Percentiles rank a stretch among this genome's conserved stretches.
These are phyloP conservation scores for Tricholoma hemisulphureum DNA, from an alignment of 768 basidiomycete species.

Conservation along the genomic window DNA sequence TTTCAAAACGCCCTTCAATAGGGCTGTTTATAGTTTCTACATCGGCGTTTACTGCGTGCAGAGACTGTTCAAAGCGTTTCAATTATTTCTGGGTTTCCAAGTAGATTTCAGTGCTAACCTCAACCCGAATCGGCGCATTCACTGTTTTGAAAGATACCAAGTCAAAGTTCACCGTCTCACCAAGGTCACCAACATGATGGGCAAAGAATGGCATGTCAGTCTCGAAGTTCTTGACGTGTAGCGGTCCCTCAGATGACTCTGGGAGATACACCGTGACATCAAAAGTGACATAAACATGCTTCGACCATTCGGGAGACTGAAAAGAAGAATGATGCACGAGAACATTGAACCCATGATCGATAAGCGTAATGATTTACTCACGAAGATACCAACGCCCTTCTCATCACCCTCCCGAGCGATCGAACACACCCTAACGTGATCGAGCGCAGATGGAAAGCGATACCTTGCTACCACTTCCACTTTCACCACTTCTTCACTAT, in stretches of 20 bases:
- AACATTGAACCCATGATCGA: not conserved
- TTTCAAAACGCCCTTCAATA: constrained; percentile 47
- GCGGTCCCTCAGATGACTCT: not conserved
- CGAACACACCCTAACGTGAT: constrained; percentile 27
- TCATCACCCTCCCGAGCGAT: constrained; percentile 21
- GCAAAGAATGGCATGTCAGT: constrained; percentile 40
- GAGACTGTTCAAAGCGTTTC: constrained; percentile 21
- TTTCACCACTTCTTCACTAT: constrained; percentile 10
- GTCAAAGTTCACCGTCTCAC: constrained; percentile 21
- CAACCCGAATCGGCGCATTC: not conserved
- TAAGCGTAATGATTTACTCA: constrained; percentile 6
- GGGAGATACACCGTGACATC: not conserved
- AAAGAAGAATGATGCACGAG: not conserved
- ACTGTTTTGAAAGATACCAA: not conserved
- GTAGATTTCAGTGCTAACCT: not conserved
- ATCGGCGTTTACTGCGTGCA: constrained; percentile 26
- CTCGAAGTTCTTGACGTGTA: constrained; percentile 40
- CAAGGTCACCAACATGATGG: constrained; percentile 36
- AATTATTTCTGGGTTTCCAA: not conserved
- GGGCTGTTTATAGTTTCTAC: constrained; percentile 40
- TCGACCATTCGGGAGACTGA: not conserved
- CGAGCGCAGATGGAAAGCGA: constrained; percentile 17
- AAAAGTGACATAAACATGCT: not conserved
- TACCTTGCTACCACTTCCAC: constrained; percentile 27
- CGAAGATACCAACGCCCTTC: constrained; percentile 37